phyloP scores from a whole-genome alignment of 1,139 yeast species.

The Yamadazyma diospyri region DNA sequence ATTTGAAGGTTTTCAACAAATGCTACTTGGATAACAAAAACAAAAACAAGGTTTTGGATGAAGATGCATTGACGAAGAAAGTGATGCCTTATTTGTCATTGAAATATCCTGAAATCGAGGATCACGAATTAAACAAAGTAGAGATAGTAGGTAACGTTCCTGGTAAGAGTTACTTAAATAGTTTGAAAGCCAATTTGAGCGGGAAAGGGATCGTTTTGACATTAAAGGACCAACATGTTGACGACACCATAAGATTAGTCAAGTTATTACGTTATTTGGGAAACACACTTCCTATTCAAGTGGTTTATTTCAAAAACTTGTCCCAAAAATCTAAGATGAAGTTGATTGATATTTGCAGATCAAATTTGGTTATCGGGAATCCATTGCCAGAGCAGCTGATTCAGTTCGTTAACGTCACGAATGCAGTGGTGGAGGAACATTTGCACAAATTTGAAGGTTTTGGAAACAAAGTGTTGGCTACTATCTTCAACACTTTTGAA shows the following conservation, averaged over 20 bases:
- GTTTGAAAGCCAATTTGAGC: conserved; percentile 19
- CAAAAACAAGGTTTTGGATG: conserved; percentile 14
- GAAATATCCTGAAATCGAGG: conserved; percentile 21
- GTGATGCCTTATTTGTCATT: conserved; percentile 24
- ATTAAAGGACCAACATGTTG: conserved; percentile 29
- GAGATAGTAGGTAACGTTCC: conserved; percentile 10
- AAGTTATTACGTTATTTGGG: conserved; percentile 26
- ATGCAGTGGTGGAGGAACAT: conserved; percentile 26
- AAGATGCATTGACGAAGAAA: conserved; percentile 16
- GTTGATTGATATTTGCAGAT: conserved; percentile 23
- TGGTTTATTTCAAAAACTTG: conserved; percentile 25
- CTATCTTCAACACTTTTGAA: conserved; percentile 47
- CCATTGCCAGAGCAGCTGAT: conserved; percentile 34
- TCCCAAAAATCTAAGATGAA: conserved; percentile 20
- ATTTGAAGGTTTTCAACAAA: conserved; percentile 38
- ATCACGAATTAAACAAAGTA: conserved; percentile 15
- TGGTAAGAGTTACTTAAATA: conserved; percentile 17
- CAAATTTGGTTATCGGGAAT: conserved; percentile 5
- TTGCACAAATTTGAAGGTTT: conserved; percentile 31
- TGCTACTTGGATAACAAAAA: conserved; percentile 30
- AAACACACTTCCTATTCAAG: conserved; percentile 35
- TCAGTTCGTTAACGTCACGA: conserved; percentile 40
- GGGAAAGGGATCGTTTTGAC: conserved; percentile 41
- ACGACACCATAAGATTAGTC: conserved; percentile 25
- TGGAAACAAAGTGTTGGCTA: conserved; percentile 50